Evolutionary conservation across 352 stramenopile species (phyloP).

Genomic region (Phytophthora ramorum): DNA sequence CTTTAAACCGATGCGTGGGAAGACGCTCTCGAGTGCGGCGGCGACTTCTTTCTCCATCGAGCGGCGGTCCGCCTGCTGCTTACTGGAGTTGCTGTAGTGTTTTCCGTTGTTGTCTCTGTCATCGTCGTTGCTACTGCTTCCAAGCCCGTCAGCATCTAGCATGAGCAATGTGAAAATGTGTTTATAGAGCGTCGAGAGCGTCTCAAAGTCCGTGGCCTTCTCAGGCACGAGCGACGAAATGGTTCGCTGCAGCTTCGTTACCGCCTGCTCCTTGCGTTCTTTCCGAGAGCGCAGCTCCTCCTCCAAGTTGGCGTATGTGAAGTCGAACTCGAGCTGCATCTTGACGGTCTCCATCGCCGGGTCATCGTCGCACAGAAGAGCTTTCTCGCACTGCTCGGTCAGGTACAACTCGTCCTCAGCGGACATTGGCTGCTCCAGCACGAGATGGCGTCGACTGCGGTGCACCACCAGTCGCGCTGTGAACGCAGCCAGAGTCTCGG

Average conservation of each 20-base stretch:
- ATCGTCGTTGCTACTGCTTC: conserved; percentile 21
- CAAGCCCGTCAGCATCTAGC: conserved; percentile 59
- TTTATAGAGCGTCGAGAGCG: conserved; percentile 91
- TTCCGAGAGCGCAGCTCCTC: conserved; percentile 69
- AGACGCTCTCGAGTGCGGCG: conserved; percentile 94
- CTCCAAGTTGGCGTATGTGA: conserved; percentile 87
- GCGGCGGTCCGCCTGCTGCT: conserved; percentile 70
- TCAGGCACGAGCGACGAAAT: conserved; percentile 84
- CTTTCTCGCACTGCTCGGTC: conserved; percentile 76
- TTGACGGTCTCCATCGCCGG: conserved; percentile 93
- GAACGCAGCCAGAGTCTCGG: conserved; percentile 91
- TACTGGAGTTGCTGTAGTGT: conserved; percentile 22
- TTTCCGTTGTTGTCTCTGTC: conserved; percentile 24
- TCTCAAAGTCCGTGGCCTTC: conserved; percentile 90
- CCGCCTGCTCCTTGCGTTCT: conserved; percentile 60
- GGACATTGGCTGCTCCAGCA: conserved; percentile 79
- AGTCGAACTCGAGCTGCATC: conserved; percentile 96
- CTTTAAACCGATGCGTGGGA: conserved; percentile 94
- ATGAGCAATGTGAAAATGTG: conserved; percentile 89
- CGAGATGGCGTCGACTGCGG: conserved; percentile 65
- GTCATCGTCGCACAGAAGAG: conserved; percentile 78
- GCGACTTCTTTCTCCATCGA: conserved; percentile 88
- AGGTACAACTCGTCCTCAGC: conserved; percentile 79
- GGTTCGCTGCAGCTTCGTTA: conserved; percentile 70
- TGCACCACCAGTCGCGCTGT: conserved; percentile 76